Conservation (phyloP, 2,329 filamentous ascomycete species). For the Pseudocercospora macadamiae region DNA sequence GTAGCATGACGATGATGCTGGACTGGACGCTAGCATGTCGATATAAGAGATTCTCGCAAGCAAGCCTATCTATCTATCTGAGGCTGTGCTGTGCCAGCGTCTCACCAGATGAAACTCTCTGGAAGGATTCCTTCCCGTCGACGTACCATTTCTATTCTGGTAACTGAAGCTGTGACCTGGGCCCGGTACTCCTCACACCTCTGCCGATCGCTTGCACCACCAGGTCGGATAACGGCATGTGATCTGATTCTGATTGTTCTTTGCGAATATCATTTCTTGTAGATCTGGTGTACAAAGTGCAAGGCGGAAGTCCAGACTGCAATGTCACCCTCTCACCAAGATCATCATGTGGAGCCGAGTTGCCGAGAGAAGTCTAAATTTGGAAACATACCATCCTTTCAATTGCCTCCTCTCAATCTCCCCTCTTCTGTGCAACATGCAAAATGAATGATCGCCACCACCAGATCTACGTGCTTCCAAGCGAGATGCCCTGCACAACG, state of each 20-base stretch:
- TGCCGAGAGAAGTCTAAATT: no score
- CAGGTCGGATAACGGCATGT: not conserved
- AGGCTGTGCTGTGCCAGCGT: not conserved
- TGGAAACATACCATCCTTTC: no score
- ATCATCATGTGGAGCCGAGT: no score
- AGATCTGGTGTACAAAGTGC: not conserved
- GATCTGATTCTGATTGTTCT: not conserved
- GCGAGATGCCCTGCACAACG: not conserved
- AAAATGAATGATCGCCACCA: not conserved
- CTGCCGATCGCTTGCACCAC: not conserved
- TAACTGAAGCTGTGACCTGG: slow-evolving; percentile 1
- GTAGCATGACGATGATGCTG: not conserved
- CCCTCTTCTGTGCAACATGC: no score
- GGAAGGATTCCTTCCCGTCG: not conserved
- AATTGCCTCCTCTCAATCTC: no score
- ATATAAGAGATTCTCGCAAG: not conserved
- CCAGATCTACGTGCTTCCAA: not conserved
- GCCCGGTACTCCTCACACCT: not conserved
- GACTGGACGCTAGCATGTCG: not conserved
- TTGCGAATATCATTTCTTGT: not conserved
- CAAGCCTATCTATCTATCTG: not conserved
- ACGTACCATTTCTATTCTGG: not conserved
- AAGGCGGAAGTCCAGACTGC: not conserved
- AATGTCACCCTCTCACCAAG: no score
- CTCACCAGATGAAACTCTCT: not conserved